Conservation (phyloP, 1,139 yeast species). For the Komagataea norvegica region DNA sequence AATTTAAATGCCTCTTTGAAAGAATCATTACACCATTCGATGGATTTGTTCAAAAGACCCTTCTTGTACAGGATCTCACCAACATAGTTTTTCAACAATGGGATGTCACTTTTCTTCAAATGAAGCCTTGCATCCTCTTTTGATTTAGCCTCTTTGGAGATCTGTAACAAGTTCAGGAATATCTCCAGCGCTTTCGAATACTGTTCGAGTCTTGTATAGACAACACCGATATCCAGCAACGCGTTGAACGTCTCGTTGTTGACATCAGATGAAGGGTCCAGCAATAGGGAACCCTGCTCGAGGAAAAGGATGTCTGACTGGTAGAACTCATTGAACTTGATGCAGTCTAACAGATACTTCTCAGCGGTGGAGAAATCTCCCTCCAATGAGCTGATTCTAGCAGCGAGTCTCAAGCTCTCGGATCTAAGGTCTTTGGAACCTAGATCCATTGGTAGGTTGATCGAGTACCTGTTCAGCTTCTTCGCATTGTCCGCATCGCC, state of each 20-base stretch:
- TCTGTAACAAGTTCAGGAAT: constrained; percentile 29
- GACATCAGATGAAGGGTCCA: constrained; percentile 13
- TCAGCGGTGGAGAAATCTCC: constrained; percentile 31
- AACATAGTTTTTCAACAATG: constrained; percentile 50
- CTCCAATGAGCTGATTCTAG: constrained; percentile 17
- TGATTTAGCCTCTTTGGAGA: constrained; percentile 6
- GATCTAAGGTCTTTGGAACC: constrained; percentile 27
- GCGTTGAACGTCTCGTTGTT: constrained; percentile 19
- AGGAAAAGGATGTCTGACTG: constrained; percentile 21
- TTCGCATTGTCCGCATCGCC: constrained; percentile 28
- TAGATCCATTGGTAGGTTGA: constrained; percentile 29
- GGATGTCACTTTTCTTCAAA: constrained; percentile 14
- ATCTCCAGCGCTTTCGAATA: constrained; percentile 29
- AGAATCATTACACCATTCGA: constrained; percentile 60
- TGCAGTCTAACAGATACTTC: constrained; percentile 37
- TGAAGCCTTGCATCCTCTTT: constrained; percentile 16
- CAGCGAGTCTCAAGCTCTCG: constrained; percentile 27
- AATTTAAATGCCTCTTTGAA: constrained; percentile 16
- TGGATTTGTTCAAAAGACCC: constrained; percentile 48
- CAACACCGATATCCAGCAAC: constrained; percentile 29
- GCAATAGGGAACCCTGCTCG: constrained; percentile 19
- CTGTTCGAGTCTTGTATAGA: constrained; percentile 25
- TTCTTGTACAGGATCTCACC: constrained; percentile 64
- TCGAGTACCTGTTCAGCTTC: constrained; percentile 28
- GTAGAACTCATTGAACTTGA: constrained; percentile 30